Conservation (phyloP, 1,139 yeast species). For the Yamadazyma oceani region DNA sequence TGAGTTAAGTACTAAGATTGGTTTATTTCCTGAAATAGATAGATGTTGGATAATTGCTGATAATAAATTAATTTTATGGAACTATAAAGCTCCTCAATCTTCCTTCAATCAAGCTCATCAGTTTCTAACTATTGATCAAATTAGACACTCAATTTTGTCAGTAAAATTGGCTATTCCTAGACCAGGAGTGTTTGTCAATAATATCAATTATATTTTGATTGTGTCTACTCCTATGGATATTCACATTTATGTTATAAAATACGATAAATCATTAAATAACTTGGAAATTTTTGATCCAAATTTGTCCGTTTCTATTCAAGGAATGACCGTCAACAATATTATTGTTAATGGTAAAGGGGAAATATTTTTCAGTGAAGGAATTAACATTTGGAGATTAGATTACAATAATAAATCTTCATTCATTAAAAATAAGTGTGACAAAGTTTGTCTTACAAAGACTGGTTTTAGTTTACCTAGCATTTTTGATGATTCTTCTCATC, state of each 20-base stretch:
- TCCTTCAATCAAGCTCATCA: slow-evolving; percentile 55
- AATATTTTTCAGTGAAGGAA: slow-evolving; percentile 78
- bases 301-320: slow-evolving; percentile 76
- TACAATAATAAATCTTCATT: slow-evolving; percentile 88
- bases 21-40: slow-evolving; percentile 76
- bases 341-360: slow-evolving; percentile 64
- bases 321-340: slow-evolving; percentile 69
- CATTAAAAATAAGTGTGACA: slow-evolving; percentile 81
- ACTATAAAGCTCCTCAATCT: slow-evolving; percentile 58
- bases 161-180: slow-evolving; percentile 80
- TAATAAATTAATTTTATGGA: slow-evolving; percentile 83
- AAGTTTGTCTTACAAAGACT: slow-evolving; percentile 74
- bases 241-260: slow-evolving; percentile 73
- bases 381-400: slow-evolving; percentile 82
- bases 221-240: slow-evolving; percentile 82
- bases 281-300: slow-evolving; percentile 81
- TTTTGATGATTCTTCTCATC: slow-evolving; percentile 9
- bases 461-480: slow-evolving; percentile 38
- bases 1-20: slow-evolving; percentile 72
- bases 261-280: slow-evolving; percentile 47
- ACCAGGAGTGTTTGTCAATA: slow-evolving; percentile 73
- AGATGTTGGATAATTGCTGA: slow-evolving; percentile 90
- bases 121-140: slow-evolving; percentile 79
- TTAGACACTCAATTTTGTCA: slow-evolving; percentile 73
- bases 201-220: slow-evolving; percentile 69